Evolutionary conservation across 1,139 yeast species (phyloP).

Genomic region (Taphrina wiesneri): DNA sequence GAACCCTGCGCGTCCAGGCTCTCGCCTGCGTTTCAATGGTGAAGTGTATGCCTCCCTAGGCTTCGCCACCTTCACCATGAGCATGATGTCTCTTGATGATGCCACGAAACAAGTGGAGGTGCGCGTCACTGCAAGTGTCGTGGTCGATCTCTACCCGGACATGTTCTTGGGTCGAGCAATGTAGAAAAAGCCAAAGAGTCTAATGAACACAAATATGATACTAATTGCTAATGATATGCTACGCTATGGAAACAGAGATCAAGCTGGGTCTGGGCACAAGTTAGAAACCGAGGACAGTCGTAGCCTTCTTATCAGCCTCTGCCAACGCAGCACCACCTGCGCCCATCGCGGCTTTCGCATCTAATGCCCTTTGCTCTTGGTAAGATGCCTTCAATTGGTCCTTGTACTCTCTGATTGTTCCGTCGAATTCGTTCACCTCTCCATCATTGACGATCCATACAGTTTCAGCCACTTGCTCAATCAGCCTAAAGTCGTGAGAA

Average conservation of each 20-base stretch:
- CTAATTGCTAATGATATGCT: neutral
- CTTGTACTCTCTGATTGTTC: slow-evolving; percentile 38
- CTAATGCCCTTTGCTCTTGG: slow-evolving; percentile 27
- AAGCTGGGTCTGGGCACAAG: neutral
- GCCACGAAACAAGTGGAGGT: slow-evolving; percentile 5
- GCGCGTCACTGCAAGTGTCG: slow-evolving; percentile 8
- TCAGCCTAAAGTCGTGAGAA: slow-evolving; percentile 97
- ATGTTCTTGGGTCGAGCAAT: slow-evolving; percentile 4
- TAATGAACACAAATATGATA: neutral
- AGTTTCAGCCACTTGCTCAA: slow-evolving; percentile 96
- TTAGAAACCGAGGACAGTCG: slow-evolving; percentile 14
- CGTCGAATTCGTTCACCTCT: slow-evolving; percentile 35
- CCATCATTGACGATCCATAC: slow-evolving; percentile 37
- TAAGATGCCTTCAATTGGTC: slow-evolving; percentile 33
- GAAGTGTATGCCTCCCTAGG: neutral
- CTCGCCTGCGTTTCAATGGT: slow-evolving; percentile 8
- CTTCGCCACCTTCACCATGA: slow-evolving; percentile 8
- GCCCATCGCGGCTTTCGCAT: slow-evolving; percentile 23
- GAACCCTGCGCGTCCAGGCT: slow-evolving; percentile 1
- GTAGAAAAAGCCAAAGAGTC: neutral
- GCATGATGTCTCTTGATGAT: slow-evolving; percentile 1
- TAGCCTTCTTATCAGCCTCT: slow-evolving; percentile 19
- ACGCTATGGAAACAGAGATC: neutral
- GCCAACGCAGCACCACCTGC: slow-evolving; percentile 21
- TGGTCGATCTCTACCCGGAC: slow-evolving; percentile 14